These are phyloP conservation scores for Barnettozyma hawaiiensis DNA, from an alignment of 1,139 yeast genomes.

Conservation along the genomic window DNA sequence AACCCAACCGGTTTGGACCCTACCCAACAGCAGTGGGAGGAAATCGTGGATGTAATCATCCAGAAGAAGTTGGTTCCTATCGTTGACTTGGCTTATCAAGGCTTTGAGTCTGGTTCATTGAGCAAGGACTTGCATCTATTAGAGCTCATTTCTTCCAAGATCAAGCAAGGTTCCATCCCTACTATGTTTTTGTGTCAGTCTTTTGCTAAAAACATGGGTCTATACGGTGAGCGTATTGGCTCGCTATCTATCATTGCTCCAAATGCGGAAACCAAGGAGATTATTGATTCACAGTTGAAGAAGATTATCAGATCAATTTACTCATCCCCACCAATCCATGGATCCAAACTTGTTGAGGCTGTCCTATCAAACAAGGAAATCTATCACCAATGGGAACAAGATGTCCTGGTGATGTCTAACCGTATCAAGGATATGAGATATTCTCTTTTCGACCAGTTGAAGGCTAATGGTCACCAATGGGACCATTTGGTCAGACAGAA, in stretches of 20 bases:
- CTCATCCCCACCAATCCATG: slow-evolving; percentile 94
- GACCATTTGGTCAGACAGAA: slow-evolving; percentile 81
- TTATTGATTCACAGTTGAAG: slow-evolving; percentile 65
- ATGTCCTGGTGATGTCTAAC: slow-evolving; percentile 69
- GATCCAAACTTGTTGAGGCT: slow-evolving; percentile 79
- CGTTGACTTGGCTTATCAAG: slow-evolving; percentile 92
- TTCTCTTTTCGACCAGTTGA: slow-evolving; percentile 45
- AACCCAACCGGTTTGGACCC: slow-evolving; percentile 97
- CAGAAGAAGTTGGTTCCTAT: slow-evolving; percentile 59
- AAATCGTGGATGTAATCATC: slow-evolving; percentile 56
- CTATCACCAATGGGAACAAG: slow-evolving; percentile 69
- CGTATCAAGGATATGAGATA: slow-evolving; percentile 72
- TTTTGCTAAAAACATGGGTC: slow-evolving; percentile 95
- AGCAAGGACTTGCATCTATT: slow-evolving; percentile 45
- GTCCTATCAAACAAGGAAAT: slow-evolving; percentile 60
- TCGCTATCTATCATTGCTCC: slow-evolving; percentile 49
- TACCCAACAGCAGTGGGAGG: slow-evolving; percentile 69
- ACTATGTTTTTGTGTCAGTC: slow-evolving; percentile 82
- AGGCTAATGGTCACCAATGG: slow-evolving; percentile 62
- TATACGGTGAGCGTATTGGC: slow-evolving; percentile 93
- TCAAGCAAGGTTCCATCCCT: slow-evolving; percentile 17
- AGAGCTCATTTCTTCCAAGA: slow-evolving; percentile 31
- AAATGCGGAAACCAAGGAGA: slow-evolving; percentile 30
- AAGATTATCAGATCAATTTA: slow-evolving; percentile 78
- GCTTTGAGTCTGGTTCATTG: slow-evolving; percentile 74